A percentile compares a stretch with the other conserved stretches of the same genome.
Evolutionary conservation across 2,329 filamentous ascomycete species (phyloP).

Genomic region (Colletotrichum truncatum): DNA sequence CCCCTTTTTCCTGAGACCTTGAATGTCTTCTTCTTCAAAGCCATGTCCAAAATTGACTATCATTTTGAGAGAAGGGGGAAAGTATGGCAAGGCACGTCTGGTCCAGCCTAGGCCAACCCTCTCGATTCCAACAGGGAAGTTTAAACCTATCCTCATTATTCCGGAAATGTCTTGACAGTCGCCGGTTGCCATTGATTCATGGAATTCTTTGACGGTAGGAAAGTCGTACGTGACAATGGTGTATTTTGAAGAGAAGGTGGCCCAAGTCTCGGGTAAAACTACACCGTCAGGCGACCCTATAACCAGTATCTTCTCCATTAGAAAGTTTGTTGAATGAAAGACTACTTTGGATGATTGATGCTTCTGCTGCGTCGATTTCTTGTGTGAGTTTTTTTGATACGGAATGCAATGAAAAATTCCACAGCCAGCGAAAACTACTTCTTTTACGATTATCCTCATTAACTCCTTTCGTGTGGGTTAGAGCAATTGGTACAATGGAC

Average conservation of each 20-base stretch:
- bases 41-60: conserved; percentile 10
- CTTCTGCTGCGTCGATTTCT: too few relatives aligned
- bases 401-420: too few relatives aligned
- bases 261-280: neutral
- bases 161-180: neutral
- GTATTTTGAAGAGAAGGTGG: neutral
- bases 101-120: conserved; percentile 11
- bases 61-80: neutral
- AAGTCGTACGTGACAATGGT: neutral
- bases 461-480: too few relatives aligned
- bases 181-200: neutral
- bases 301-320: conserved; percentile 1
- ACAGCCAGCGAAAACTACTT: neutral
- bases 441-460: neutral
- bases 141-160: conserved; percentile 1
- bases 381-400: too few relatives aligned
- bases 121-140: neutral
- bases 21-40: neutral
- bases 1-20: neutral
- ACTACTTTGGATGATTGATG: too few relatives aligned
- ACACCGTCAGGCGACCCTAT: neutral
- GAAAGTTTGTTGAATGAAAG: too few relatives aligned
- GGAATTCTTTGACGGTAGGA: neutral
- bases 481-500: too few relatives aligned
- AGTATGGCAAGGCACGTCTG: neutral